Evolutionary conservation across 2,329 filamentous ascomycete species (phyloP).

Genomic region (Penicillium sp.): DNA sequence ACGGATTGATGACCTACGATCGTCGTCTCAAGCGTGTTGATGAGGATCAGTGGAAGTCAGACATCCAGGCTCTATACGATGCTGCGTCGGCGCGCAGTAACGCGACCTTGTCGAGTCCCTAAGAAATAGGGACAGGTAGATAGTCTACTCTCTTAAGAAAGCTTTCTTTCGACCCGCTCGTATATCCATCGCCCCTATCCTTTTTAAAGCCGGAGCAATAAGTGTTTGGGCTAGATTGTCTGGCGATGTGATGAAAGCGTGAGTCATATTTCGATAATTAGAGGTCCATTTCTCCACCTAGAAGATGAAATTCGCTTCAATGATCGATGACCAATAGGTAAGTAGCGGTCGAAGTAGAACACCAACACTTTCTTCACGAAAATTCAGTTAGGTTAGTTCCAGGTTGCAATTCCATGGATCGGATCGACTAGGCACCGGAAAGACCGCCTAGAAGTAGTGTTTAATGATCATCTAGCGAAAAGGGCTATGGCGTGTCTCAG

Average conservation of each 20-base stretch:
- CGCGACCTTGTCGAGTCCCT: constrained; percentile 1
- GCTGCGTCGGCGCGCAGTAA: constrained; percentile 42
- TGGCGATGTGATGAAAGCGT: not conserved
- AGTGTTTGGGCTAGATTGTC: not conserved
- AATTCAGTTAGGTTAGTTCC: constrained; percentile 13
- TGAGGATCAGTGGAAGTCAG: constrained; percentile 54
- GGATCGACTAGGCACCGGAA: not conserved
- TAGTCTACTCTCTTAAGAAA: constrained; percentile 1
- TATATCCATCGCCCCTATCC: not conserved
- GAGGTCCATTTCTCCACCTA: not conserved
- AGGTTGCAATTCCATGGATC: constrained; percentile 5
- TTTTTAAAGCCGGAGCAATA: too few species aligned
- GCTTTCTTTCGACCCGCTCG: not conserved
- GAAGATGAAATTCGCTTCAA: not conserved
- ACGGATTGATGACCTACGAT: constrained; percentile 66
- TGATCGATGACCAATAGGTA: not conserved
- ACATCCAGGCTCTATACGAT: constrained; percentile 58
- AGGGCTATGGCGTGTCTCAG: constrained; percentile 10
- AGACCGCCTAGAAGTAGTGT: not conserved
- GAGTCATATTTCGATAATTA: not conserved
- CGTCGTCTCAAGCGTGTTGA: constrained; percentile 55
- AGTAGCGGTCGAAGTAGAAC: too few species aligned
- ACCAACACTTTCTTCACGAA: constrained; percentile 10
- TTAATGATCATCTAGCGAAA: constrained; percentile 16
- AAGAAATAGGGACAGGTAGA: not conserved